Evolutionary conservation across 2,329 filamentous ascomycete genomes (phyloP).

Genomic region (Cercospora sesami): DNA sequence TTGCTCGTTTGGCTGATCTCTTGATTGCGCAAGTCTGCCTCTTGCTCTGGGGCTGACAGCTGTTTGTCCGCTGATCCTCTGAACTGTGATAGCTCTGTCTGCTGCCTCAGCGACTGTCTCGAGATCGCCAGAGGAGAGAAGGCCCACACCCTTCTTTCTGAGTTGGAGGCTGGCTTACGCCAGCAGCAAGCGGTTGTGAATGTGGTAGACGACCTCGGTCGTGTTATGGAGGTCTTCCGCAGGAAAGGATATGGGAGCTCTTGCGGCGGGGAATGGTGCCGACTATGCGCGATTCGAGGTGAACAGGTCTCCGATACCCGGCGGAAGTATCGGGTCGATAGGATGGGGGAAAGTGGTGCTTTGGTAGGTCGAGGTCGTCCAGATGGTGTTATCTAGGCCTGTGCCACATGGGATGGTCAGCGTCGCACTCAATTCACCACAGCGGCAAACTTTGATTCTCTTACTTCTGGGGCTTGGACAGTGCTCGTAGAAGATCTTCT

Average conservation of each 20-base stretch:
- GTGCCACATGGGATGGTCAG: slow-evolving; percentile 16
- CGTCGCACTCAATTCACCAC: slow-evolving; percentile 13
- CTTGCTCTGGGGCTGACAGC: neutral
- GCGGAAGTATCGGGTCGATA: slow-evolving; percentile 77
- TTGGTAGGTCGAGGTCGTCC: slow-evolving; percentile 19
- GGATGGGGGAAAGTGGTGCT: slow-evolving; percentile 46
- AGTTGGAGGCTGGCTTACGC: slow-evolving; percentile 76
- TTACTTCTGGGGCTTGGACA: slow-evolving; percentile 92
- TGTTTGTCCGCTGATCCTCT: neutral
- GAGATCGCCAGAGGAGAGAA: slow-evolving; percentile 90
- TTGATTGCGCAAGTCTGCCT: neutral
- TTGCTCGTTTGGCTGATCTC: slow-evolving; percentile 1
- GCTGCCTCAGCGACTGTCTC: slow-evolving; percentile 88
- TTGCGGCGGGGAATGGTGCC: slow-evolving; percentile 86
- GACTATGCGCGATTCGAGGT: slow-evolving; percentile 58
- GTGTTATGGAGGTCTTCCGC: slow-evolving; percentile 90
- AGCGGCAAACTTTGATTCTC: slow-evolving; percentile 38
- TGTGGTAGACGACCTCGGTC: slow-evolving; percentile 61
- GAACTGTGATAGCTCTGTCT: slow-evolving; percentile 73
- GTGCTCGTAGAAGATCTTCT: slow-evolving; percentile 85
- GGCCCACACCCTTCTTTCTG: slow-evolving; percentile 70
- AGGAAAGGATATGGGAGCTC: slow-evolving; percentile 78
- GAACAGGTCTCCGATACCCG: slow-evolving; percentile 81
- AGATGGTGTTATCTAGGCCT: slow-evolving; percentile 68
- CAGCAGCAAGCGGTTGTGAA: slow-evolving; percentile 65